Evolutionary conservation across 768 basidiomycete species (phyloP), one percentile per base, ranked within the genome.

Genomic region (Leccinum disarticulatum): DNA sequence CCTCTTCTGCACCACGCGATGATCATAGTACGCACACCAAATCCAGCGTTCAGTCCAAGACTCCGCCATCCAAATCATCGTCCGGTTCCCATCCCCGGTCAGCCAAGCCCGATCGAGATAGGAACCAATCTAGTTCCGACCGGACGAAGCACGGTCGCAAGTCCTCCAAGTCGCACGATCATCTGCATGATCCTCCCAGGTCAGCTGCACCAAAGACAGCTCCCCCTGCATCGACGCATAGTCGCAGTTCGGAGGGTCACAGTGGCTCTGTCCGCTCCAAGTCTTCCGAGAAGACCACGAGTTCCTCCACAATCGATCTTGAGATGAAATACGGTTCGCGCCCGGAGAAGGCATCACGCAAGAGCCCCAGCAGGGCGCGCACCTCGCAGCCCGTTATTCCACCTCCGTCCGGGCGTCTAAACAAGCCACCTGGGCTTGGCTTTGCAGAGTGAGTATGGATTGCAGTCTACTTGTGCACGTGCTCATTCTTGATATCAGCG

Each of bases 321-420:
- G 57, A 58, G 52, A 54, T 36, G 49, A 60, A 55, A 46, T 49
- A 53, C 7, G 47, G 35, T 49, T 51, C 61, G 14, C 67, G 54
- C 51, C 25, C 65, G 8, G 59, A 62, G 38, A 64, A 64, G 27
- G n/a, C 46, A 19, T 56, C 56, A 10, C 66, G 61, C 27, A 57
- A 58, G 52, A 28, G 64, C 36, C 19, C 65, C 17, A 55, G 63
- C n/a, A 62, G 56, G 25, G 61, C 64, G 7, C 65, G 56, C 30
- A 41, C 52, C 30, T 63, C 67, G 17, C 72, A 66, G 41, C 73
- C 73, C 3, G 68, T 75, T 4, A 66, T 72, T 36, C 73, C 73
- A 28, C 72, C 73, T n/a, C 28, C 61, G 3, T 72, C 73, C 3
- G 53, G 55, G 19, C 65, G 57, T 38, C 33, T 56, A 31, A 61